A percentile compares a stretch with the other conserved stretches of the same genome.
These are phyloP conservation scores for Posidonia oceanica DNA, from an alignment of 116 monocot species.

Conservation along the genomic window DNA sequence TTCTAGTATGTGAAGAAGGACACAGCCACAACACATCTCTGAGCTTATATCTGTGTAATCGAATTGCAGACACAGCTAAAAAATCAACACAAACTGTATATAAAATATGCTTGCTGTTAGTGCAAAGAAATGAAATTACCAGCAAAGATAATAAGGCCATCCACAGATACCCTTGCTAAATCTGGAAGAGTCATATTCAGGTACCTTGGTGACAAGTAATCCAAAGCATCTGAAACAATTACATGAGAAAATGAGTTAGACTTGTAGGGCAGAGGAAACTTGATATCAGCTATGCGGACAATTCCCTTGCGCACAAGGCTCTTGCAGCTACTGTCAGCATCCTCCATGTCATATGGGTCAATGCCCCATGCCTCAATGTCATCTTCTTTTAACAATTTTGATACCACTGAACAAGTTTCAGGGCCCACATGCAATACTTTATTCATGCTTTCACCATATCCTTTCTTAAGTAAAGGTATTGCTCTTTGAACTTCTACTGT, in stretches of 20 bases:
- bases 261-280: conserved; percentile 64
- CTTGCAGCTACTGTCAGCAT: conserved; percentile 58
- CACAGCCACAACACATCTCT: too few species aligned
- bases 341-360: conserved; percentile 74
- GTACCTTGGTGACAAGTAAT: conserved; percentile 53
- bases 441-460: conserved; percentile 47
- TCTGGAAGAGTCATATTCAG: conserved; percentile 65
- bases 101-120: too few species aligned
- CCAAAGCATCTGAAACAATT: conserved; percentile 29
- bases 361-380: conserved; percentile 57
- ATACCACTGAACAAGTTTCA: conserved; percentile 63
- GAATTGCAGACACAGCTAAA: background rate
- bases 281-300: conserved; percentile 63
- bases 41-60: background rate
- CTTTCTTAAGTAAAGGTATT: conserved; percentile 53
- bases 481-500: conserved; percentile 45
- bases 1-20: too few species aligned
- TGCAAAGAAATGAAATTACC: conserved; percentile 22
- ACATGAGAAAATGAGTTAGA: conserved; percentile 51
- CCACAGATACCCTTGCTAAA: conserved; percentile 45
- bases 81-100: background rate
- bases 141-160: conserved; percentile 60
- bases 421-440: conserved; percentile 71
- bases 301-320: conserved; percentile 71
- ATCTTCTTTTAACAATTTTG: conserved; percentile 52